Evolutionary conservation across 805 yeast genomes (phyloP).

Genomic region (Nakazawaea holstii): DNA sequence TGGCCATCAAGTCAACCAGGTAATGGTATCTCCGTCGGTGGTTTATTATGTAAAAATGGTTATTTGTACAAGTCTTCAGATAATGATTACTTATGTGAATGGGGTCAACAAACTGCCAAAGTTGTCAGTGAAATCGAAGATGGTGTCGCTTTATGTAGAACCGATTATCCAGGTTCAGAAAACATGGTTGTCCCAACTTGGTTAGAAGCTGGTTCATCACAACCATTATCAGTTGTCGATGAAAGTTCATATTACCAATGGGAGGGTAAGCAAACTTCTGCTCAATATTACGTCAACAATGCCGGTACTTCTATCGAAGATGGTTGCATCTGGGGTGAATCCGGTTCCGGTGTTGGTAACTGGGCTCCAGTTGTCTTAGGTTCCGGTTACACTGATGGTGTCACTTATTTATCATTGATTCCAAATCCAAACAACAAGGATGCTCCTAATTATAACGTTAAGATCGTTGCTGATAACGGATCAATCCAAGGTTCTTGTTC

Average conservation of each 20-base stretch:
- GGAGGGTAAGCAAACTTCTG: constrained; percentile 78
- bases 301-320: constrained; percentile 89
- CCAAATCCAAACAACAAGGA: constrained; percentile 88
- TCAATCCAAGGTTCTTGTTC: constrained; percentile 35
- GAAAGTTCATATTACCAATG: constrained; percentile 73
- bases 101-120: constrained; percentile 71
- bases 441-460: constrained; percentile 52
- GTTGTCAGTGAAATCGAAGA: constrained; percentile 60
- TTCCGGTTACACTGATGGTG: constrained; percentile 73
- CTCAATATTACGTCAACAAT: constrained; percentile 95
- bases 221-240: constrained; percentile 76
- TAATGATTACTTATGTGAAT: constrained; percentile 70
- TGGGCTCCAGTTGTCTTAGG: constrained; percentile 98
- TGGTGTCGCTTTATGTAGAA: constrained; percentile 88
- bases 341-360: constrained; percentile 83
- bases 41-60: constrained; percentile 81
- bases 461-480: constrained; percentile 32
- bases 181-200: constrained; percentile 95
- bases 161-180: constrained; percentile 99
- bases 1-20: constrained; percentile 90
- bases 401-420: constrained; percentile 81
- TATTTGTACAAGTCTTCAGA: constrained; percentile 70
- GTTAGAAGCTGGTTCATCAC: constrained; percentile 59
- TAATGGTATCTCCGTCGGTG: constrained; percentile 90
- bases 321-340: constrained; percentile 91